Conservation (phyloP, 805 yeast species). For the Starmera dryadoides region DNA sequence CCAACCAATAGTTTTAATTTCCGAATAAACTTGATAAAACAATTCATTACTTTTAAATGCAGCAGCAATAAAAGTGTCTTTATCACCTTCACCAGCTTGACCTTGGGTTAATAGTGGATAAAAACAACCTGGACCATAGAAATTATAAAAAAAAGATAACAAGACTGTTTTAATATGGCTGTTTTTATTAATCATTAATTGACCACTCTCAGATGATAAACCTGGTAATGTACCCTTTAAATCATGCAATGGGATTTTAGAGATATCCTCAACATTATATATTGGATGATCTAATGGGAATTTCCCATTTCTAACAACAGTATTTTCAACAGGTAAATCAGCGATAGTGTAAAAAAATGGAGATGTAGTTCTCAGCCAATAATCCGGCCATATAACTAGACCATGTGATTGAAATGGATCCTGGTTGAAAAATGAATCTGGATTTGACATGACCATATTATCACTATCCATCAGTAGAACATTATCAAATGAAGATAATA, state of each 20-base stretch:
- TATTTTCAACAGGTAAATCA: conserved; percentile 23
- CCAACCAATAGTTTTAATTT: conserved; percentile 32
- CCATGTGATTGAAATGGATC: conserved; percentile 33
- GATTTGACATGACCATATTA: conserved; percentile 51
- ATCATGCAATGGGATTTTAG: conserved; percentile 45
- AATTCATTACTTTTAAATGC: conserved; percentile 43
- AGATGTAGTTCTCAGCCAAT: conserved; percentile 57
- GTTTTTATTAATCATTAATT: conserved; percentile 52
- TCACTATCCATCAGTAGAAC: conserved; percentile 72
- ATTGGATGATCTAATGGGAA: conserved; percentile 22
- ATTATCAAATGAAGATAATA: conserved; percentile 68
- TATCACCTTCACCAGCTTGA: conserved; percentile 74
- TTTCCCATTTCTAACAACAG: conserved; percentile 23
- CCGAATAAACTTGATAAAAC: conserved; percentile 43
- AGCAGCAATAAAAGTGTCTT: conserved; percentile 69
- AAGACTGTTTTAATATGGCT: conserved; percentile 51
- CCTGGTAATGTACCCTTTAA: conserved; percentile 60
- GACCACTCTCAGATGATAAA: conserved; percentile 66
- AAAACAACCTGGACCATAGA: conserved; percentile 58
- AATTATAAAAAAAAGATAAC: conserved; percentile 56
- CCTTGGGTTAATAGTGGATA: conserved; percentile 68
- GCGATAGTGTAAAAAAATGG: conserved; percentile 53
- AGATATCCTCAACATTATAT: conserved; percentile 4
- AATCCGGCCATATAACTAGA: conserved; percentile 57
- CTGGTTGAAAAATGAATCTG: conserved; percentile 41